These are phyloP conservation scores for Chaetomium cochliodes DNA, from an alignment of 495 filamentous ascomycete species.

Conservation along the genomic window DNA sequence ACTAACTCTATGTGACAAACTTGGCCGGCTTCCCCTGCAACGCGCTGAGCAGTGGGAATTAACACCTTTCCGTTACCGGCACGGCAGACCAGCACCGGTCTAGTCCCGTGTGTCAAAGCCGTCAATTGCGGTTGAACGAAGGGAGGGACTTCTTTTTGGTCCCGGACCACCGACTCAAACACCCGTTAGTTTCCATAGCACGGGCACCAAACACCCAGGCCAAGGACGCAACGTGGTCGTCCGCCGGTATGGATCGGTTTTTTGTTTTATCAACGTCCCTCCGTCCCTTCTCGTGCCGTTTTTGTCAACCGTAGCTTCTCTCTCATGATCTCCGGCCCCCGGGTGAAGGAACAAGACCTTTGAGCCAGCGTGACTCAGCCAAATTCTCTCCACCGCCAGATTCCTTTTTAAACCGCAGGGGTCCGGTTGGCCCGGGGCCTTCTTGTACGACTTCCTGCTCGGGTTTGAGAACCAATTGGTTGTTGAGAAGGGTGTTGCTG, in stretches of 20 bases:
- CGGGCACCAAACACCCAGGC: too few relatives aligned
- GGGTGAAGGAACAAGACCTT: neutral
- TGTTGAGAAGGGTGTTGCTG: neutral
- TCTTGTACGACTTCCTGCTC: neutral
- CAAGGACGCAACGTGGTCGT: neutral
- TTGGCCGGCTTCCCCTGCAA: neutral
- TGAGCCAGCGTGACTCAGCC: conserved; percentile 9
- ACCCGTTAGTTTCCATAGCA: neutral
- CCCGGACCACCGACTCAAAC: conserved; percentile 8
- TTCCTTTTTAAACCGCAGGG: conserved; percentile 6
- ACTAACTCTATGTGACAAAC: neutral
- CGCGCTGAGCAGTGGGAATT: neutral
- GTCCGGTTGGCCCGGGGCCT: neutral
- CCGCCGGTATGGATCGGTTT: conserved; percentile 5
- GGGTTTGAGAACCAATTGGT: neutral
- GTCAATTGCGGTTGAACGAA: too few relatives aligned
- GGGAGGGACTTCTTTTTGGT: conserved; percentile 7
- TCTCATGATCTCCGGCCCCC: neutral
- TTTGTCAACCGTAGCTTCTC: neutral
- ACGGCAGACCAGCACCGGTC: conserved; percentile 1
- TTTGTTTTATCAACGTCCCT: neutral
- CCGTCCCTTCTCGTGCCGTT: neutral
- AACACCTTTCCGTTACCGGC: conserved; percentile 14
- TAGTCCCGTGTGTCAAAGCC: neutral
- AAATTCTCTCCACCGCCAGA: conserved; percentile 5